These are phyloP conservation scores for Stachybotrys elegans DNA, from an alignment of 2,329 filamentous ascomycete species.

Conservation along the genomic window DNA sequence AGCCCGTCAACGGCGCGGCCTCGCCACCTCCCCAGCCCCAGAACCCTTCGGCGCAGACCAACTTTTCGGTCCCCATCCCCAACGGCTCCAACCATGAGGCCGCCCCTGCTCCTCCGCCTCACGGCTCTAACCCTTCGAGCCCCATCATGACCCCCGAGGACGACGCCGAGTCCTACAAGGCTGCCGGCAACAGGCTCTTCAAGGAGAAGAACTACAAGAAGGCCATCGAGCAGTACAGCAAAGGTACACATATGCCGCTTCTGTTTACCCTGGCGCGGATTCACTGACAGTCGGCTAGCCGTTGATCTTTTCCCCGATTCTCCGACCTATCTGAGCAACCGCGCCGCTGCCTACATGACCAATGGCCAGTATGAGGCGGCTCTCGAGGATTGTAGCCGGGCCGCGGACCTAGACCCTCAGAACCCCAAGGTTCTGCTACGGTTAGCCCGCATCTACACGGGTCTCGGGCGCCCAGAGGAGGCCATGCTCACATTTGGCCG, in stretches of 20 bases:
- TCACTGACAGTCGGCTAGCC: constrained; percentile 45
- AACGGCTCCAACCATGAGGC: constrained; percentile 37
- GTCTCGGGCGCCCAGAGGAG: constrained; percentile 78
- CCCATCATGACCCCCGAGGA: constrained; percentile 53
- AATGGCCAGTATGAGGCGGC: constrained; percentile 74
- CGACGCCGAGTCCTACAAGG: constrained; percentile 88
- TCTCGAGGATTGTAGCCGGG: constrained; percentile 78
- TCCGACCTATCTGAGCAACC: constrained; percentile 88
- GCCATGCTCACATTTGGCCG: constrained; percentile 76
- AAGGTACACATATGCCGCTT: constrained; percentile 77
- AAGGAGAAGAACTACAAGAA: constrained; percentile 86
- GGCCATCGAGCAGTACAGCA: constrained; percentile 90
- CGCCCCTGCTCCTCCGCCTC: constrained; percentile 65
- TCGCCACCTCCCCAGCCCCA: constrained; percentile 45
- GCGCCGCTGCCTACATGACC: constrained; percentile 90
- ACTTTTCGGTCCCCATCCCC: constrained; percentile 50
- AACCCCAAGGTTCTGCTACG: constrained; percentile 87
- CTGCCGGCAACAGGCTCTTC: constrained; percentile 92
- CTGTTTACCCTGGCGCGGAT: no score
- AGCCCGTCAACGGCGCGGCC: constrained; percentile 47
- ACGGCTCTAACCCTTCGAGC: constrained; percentile 59
- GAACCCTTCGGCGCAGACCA: constrained; percentile 32
- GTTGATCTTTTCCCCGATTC: constrained; percentile 83
- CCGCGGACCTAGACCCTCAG: constrained; percentile 76
- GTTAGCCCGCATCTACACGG: constrained; percentile 84